Conservation (phyloP, 176 grass and related monocot species). For the Oryza officinalis region DNA sequence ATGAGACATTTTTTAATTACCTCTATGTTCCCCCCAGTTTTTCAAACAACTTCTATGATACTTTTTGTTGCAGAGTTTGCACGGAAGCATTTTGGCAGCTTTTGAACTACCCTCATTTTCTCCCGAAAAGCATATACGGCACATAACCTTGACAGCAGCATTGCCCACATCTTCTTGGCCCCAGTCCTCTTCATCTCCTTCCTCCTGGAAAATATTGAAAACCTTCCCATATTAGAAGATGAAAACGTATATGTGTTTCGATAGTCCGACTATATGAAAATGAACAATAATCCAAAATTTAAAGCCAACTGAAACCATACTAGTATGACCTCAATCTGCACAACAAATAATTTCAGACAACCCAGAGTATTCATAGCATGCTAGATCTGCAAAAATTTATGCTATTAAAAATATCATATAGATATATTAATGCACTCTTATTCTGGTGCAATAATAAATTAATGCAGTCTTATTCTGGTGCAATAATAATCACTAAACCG, state of each 20-base stretch:
- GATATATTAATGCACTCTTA: neutral
- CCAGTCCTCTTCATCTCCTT: constrained; percentile 51
- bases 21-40: constrained; percentile 91
- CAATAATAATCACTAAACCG: neutral
- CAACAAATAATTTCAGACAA: neutral
- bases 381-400: neutral
- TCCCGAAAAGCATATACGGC: constrained; percentile 86
- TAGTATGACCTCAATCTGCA: neutral
- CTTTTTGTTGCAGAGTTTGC: constrained; percentile 91
- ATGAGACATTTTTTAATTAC: constrained; percentile 20
- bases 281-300: constrained; percentile 1
- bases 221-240: constrained; percentile 10
- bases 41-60: constrained; percentile 93
- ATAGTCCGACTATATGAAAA: neutral
- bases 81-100: constrained; percentile 94
- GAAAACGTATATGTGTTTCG: neutral
- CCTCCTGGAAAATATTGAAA: constrained; percentile 40
- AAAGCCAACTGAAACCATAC: neutral
- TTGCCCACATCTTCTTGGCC: constrained; percentile 54
- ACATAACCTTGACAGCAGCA: constrained; percentile 83
- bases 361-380: neutral
- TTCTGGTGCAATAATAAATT: neutral
- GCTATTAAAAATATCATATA: neutral
- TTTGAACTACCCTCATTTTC: constrained; percentile 84
- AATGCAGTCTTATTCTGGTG: neutral